Percentiles rank a stretch among this genome's conserved stretches.
phyloP scores from a whole-genome alignment of 768 basidiomycete species.

The Xerocomellus intermedius region DNA sequence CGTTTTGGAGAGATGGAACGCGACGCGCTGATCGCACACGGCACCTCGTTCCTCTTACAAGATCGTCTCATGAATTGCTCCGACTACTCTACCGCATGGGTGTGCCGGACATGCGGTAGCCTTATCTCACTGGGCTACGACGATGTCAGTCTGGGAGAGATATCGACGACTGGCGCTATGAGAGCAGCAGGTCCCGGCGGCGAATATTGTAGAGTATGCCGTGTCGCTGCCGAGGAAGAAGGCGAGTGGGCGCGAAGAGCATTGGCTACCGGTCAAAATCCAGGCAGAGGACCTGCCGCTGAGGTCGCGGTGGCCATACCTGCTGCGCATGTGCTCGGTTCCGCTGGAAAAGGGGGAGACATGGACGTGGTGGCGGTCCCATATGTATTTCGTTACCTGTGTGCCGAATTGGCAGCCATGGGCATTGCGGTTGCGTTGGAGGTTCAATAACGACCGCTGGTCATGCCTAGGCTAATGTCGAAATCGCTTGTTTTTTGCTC shows the following conservation, averaged over 20 bases:
- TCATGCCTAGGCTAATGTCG: not conserved
- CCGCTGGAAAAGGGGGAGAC: slow-evolving; percentile 65
- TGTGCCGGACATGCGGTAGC: slow-evolving; percentile 94
- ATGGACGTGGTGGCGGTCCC: slow-evolving; percentile 96
- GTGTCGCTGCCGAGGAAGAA: slow-evolving; percentile 63
- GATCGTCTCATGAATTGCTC: slow-evolving; percentile 99
- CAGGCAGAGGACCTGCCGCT: slow-evolving; percentile 38
- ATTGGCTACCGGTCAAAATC: slow-evolving; percentile 53
- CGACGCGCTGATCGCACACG: slow-evolving; percentile 97
- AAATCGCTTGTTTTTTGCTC: not conserved
- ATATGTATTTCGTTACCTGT: slow-evolving; percentile 91
- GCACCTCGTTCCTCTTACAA: slow-evolving; percentile 96
- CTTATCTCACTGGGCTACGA: slow-evolving; percentile 96
- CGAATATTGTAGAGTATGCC: slow-evolving; percentile 95
- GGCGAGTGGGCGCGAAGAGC: slow-evolving; percentile 59
- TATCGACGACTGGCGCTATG: slow-evolving; percentile 45
- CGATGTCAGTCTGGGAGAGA: slow-evolving; percentile 72
- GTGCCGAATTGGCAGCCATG: slow-evolving; percentile 98
- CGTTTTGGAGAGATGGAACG: slow-evolving; percentile 99
- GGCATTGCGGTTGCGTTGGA: slow-evolving; percentile 89
- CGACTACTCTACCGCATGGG: slow-evolving; percentile 99
- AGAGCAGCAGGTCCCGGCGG: slow-evolving; percentile 74
- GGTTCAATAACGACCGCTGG: slow-evolving; percentile 44
- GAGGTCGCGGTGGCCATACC: slow-evolving; percentile 67
- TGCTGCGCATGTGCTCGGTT: slow-evolving; percentile 62